Evolutionary conservation across 2,329 filamentous ascomycete species (phyloP), one percentile per base, ranked within the genome.

Genomic region (Apiospora aurea): DNA sequence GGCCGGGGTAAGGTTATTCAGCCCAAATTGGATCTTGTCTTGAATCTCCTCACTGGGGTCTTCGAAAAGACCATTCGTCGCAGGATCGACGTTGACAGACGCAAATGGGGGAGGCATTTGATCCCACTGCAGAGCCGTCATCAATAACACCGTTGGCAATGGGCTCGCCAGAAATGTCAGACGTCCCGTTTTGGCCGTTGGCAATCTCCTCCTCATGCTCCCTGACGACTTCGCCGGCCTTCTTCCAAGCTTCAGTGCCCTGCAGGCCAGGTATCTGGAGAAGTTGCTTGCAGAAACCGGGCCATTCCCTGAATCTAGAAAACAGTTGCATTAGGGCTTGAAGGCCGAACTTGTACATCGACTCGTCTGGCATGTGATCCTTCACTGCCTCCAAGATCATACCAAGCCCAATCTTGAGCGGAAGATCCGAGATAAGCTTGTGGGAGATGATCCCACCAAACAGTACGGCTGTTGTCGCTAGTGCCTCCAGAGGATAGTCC

Each of bases 321-420:
- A 94, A 91, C 70, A 98, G 89, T 81, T 98, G 95, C 80, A 98
- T 92, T 73, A 99, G 88, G 21, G 96, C 96, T 80, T 99, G 96
- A 16, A 99, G 88, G 14, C 97, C 96, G 80, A 99, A 99, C 78
- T 98, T 97, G 85, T 96, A 98, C 96, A 99, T 98, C 0, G 94
- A 91, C 73, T 95, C 91, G 44, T 97, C 93, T 0, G 93, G 90
- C 44, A 88, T 85, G 78, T 96, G 94, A 75, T 97, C 95, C 75
- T 94, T 89, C 34, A 99, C 95, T 16, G 96, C 94, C 81, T 99
- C 95, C n/a, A 98, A 86, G 74, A 99, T 97, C 94, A 99, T 98
- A 21, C 94, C 95, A 21, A 98, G 86, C n/a, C 94, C 96, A 71
- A 97, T 95, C 79, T 97, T 95, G 46, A 98, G 89, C 4, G 96